phyloP scores from a whole-genome alignment of 169 alveolate genomes.

The Cryptosporidium sp. region DNA sequence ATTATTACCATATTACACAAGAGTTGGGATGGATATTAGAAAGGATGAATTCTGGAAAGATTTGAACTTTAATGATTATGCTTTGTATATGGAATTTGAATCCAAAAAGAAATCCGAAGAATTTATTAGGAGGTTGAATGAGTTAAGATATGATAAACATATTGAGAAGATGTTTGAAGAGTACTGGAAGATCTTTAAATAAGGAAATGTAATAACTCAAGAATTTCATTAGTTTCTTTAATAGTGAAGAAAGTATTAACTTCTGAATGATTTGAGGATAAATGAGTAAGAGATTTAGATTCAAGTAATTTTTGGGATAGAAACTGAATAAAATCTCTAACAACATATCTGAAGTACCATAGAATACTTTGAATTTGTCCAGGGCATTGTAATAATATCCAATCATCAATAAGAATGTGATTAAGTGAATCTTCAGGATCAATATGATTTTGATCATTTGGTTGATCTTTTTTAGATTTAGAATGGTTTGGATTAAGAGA shows the following conservation, averaged over 20 bases:
- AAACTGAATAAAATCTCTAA: conserved; percentile 40
- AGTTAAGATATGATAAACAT: background rate
- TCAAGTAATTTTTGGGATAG: conserved; percentile 24
- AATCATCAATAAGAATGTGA: conserved; percentile 46
- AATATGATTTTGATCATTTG: background rate
- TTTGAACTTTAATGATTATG: conserved; percentile 45
- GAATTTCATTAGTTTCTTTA: conserved; percentile 4
- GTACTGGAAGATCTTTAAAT: background rate
- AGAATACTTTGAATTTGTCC: conserved; percentile 62
- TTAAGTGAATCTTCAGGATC: background rate
- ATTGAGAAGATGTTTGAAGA: background rate
- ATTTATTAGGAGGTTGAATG: conserved; percentile 16
- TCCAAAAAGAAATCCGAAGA: conserved; percentile 32
- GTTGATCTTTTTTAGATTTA: background rate
- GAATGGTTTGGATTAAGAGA: background rate
- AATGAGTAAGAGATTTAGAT: background rate
- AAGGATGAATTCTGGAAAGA: background rate
- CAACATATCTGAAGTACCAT: conserved; percentile 65
- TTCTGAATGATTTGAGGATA: no score
- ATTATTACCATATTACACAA: conserved; percentile 60
- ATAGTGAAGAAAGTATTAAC: background rate
- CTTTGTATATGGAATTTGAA: conserved; percentile 56
- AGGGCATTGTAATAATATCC: conserved; percentile 57
- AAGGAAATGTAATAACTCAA: conserved; percentile 17
- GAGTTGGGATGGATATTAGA: background rate